Evolutionary conservation across 78 protist genomes (phyloP).

Genomic region (Planoprotostelium fungivorum): DNA sequence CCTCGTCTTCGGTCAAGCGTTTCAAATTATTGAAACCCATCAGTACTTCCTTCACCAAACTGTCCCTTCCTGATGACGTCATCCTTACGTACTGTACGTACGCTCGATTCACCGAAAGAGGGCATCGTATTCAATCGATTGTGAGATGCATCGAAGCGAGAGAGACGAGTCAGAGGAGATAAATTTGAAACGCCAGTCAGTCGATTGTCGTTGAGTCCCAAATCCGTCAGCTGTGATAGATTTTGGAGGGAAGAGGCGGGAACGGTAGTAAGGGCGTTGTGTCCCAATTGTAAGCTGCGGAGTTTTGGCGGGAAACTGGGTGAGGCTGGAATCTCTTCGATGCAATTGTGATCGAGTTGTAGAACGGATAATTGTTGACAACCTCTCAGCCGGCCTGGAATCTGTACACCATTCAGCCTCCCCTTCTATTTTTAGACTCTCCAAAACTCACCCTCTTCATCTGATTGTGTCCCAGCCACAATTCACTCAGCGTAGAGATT

Average conservation of each 20-base stretch:
- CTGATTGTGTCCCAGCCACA: not conserved
- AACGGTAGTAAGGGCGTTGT: not conserved
- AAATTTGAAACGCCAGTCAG: not conserved
- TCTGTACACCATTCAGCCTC: not conserved
- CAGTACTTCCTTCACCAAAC: not conserved
- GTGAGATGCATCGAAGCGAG: not conserved
- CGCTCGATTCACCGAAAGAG: not conserved
- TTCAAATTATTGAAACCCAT: not conserved
- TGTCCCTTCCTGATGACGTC: not conserved
- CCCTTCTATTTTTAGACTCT: not conserved
- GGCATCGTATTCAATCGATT: not conserved
- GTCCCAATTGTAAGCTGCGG: not conserved
- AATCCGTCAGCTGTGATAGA: not conserved
- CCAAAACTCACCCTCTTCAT: not conserved
- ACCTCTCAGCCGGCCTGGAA: not conserved
- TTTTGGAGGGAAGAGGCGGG: not conserved
- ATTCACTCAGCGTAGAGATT: not conserved
- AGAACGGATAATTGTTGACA: not conserved
- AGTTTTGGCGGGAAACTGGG: not conserved
- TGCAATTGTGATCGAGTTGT: not conserved
- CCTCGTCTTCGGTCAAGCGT: not conserved
- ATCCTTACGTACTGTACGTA: not conserved
- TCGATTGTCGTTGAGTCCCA: not conserved
- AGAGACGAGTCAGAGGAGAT: not conserved
- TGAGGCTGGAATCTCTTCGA: not conserved